Conservation (phyloP, 1,284 basidiomycete genomes). For the Laetiporus sulphureus region DNA sequence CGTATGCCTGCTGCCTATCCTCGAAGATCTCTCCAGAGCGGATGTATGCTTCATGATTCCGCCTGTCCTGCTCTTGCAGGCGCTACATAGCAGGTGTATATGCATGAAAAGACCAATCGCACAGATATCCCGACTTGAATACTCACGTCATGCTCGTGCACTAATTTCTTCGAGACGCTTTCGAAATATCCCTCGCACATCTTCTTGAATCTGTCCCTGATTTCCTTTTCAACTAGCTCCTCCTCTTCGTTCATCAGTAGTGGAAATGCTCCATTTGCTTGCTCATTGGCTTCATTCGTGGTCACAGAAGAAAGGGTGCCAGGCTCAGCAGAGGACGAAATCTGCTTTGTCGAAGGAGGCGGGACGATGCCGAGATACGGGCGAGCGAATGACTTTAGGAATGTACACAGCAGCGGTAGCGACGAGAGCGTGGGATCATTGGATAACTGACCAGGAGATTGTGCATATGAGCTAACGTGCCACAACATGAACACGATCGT, state of each 20-base stretch:
- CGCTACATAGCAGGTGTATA: conserved; percentile 60
- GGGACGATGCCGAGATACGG: conserved; percentile 73
- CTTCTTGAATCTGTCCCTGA: conserved; percentile 84
- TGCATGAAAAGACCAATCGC: background rate
- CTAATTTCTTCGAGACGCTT: conserved; percentile 83
- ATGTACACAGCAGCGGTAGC: conserved; percentile 75
- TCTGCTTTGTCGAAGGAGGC: conserved; percentile 47
- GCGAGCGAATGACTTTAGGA: conserved; percentile 80
- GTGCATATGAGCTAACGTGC: background rate
- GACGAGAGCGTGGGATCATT: conserved; percentile 85
- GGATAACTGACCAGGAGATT: conserved; percentile 52
- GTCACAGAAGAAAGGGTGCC: conserved; percentile 43
- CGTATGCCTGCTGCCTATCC: conserved; percentile 96
- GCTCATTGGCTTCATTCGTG: conserved; percentile 29
- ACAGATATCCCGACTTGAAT: background rate
- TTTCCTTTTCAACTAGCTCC: conserved; percentile 77
- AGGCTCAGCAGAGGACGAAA: conserved; percentile 43
- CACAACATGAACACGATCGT: conserved; percentile 1
- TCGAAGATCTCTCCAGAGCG: conserved; percentile 94
- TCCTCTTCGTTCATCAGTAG: conserved; percentile 45
- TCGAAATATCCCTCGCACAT: conserved; percentile 95
- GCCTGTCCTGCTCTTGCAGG: conserved; percentile 88
- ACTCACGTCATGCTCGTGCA: conserved; percentile 83
- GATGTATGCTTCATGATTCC: conserved; percentile 20
- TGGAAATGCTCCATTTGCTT: conserved; percentile 34